These are phyloP conservation scores for Tillandsia fasciculata DNA, from an alignment of 176 grass and related monocot genomes.

Conservation along the genomic window DNA sequence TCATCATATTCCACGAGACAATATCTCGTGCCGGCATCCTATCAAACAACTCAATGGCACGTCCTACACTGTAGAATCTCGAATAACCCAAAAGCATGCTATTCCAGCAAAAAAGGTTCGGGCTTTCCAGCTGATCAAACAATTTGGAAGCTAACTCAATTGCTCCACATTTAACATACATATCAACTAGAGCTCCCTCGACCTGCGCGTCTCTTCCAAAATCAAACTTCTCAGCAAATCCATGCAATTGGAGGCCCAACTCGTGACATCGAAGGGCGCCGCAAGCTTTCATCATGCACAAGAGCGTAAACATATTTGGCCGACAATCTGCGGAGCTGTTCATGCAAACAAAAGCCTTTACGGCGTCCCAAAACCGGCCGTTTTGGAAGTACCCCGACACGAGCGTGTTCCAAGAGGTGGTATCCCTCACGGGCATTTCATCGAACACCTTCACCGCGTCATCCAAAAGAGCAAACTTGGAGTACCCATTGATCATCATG, in stretches of 20 bases:
- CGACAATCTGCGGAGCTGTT: conserved; percentile 18
- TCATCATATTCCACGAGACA: conserved; percentile 87
- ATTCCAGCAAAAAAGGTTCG: conserved; percentile 60
- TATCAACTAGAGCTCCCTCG: conserved; percentile 49
- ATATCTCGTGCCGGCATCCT: conserved; percentile 71
- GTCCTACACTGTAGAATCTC: conserved; percentile 37
- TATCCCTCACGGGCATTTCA: conserved; percentile 61
- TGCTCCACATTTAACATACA: conserved; percentile 66
- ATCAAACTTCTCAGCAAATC: conserved; percentile 52
- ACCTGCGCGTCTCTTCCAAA: conserved; percentile 47
- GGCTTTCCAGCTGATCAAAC: conserved; percentile 42
- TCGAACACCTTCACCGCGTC: conserved; percentile 65
- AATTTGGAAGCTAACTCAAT: conserved; percentile 43
- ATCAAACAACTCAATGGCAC: conserved; percentile 51
- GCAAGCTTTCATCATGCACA: conserved; percentile 58
- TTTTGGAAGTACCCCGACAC: conserved; percentile 67
- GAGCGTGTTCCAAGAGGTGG: conserved; percentile 79
- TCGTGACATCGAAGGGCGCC: conserved; percentile 38
- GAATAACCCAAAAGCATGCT: conserved; percentile 61
- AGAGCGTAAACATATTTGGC: conserved; percentile 61
- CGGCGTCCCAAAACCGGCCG: conserved; percentile 12
- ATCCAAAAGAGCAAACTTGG: conserved; percentile 40
- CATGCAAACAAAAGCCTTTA: conserved; percentile 52
- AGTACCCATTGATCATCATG: conserved; percentile 59
- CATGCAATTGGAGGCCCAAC: conserved; percentile 57